phyloP scores from a whole-genome alignment of 805 yeast species.

The Candida peoriensis region DNA sequence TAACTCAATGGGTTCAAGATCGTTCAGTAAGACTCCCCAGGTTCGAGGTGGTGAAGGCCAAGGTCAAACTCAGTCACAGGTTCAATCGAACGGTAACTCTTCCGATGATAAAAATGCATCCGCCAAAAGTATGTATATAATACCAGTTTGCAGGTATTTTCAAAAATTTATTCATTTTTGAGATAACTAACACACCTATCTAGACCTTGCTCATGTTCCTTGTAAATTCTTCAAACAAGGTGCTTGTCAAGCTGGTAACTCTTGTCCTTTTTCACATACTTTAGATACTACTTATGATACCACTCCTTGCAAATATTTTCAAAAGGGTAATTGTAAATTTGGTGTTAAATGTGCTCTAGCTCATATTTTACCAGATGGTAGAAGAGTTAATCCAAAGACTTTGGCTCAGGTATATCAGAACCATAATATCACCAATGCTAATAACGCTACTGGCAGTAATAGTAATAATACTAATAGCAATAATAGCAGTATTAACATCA shows the following conservation, averaged over 20 bases:
- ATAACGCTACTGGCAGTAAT: slow-evolving; percentile 1
- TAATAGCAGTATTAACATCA: neutral
- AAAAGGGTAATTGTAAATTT: slow-evolving; percentile 94
- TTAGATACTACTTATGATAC: slow-evolving; percentile 42
- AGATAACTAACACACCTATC: too few relatives aligned
- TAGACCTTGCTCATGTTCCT: slow-evolving; percentile 88
- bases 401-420: slow-evolving; percentile 28
- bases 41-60: too few relatives aligned
- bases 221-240: slow-evolving; percentile 93
- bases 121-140: too few relatives aligned
- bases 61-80: too few relatives aligned
- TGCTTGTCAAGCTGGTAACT: slow-evolving; percentile 87
- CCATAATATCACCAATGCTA: slow-evolving; percentile 12
- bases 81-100: too few relatives aligned
- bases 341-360: slow-evolving; percentile 94
- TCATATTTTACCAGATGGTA: slow-evolving; percentile 84
- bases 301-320: slow-evolving; percentile 86
- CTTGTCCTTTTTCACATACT: slow-evolving; percentile 90
- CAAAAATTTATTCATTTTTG: too few relatives aligned
- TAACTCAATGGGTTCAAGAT: slow-evolving; percentile 1
- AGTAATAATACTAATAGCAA: neutral
- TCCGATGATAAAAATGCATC: too few relatives aligned
- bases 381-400: slow-evolving; percentile 58
- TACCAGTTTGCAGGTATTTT: too few relatives aligned
- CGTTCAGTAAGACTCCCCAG: too few relatives aligned